Conservation (phyloP, 2,329 filamentous ascomycete species). For the Cladophialophora exuberans region DNA sequence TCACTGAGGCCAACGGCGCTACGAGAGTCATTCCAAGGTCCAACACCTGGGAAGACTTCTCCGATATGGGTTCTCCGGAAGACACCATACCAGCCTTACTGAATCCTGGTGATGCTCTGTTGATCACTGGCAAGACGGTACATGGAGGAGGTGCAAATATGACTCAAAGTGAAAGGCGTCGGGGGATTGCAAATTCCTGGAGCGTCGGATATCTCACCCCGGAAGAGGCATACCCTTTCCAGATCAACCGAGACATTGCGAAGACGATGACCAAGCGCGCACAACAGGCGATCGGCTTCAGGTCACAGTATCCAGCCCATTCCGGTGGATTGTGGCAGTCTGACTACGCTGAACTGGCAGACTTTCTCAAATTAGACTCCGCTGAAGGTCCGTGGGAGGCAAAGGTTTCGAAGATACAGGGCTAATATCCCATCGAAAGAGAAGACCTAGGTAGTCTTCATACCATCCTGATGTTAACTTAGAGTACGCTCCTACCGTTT, state of each 20-base stretch:
- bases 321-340: neutral
- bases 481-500: too few relatives aligned
- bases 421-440: too few relatives aligned
- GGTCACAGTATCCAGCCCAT: neutral
- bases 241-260: neutral
- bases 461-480: too few relatives aligned
- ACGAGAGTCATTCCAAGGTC: conserved; percentile 25
- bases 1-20: conserved; percentile 27
- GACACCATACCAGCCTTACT: conserved; percentile 26
- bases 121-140: conserved; percentile 26
- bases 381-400: too few relatives aligned
- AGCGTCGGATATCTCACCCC: conserved; percentile 25
- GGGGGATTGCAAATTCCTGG: conserved; percentile 23
- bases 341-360: too few relatives aligned
- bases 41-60: conserved; percentile 21
- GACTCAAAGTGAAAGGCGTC: conserved; percentile 15
- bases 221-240: conserved; percentile 23
- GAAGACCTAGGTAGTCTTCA: too few relatives aligned
- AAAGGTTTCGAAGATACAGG: too few relatives aligned
- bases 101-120: conserved; percentile 28
- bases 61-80: conserved; percentile 9
- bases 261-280: neutral
- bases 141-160: conserved; percentile 31
- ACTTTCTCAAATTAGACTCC: too few relatives aligned
- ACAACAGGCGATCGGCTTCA: neutral